These are phyloP conservation scores for Cladosporium sp. DNA, from an alignment of 2,329 filamentous ascomycete genomes.

Conservation along the genomic window DNA sequence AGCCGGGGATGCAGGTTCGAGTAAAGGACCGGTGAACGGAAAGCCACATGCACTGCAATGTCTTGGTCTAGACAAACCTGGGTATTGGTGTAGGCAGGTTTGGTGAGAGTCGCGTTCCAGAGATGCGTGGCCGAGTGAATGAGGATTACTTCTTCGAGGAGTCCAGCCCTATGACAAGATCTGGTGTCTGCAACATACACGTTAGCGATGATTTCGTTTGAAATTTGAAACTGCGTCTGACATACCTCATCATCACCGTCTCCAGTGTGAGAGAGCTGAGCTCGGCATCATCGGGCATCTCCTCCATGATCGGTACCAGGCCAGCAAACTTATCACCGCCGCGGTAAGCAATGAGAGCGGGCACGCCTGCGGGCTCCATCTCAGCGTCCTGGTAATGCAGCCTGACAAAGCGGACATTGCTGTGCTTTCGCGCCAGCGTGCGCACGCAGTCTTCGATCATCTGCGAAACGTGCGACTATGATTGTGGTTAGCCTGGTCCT, in stretches of 20 bases:
- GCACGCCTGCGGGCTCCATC: slow-evolving; percentile 85
- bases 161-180: slow-evolving; percentile 6
- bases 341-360: slow-evolving; percentile 84
- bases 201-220: not conserved
- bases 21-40: not conserved
- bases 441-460: slow-evolving; percentile 76
- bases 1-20: not conserved
- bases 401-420: slow-evolving; percentile 81
- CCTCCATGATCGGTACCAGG: slow-evolving; percentile 80
- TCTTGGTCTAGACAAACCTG: not conserved
- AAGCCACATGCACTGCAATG: not conserved
- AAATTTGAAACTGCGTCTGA: slow-evolving; percentile 20
- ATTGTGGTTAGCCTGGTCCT: not conserved
- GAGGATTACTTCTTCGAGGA: not conserved
- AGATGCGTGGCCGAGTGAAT: not conserved
- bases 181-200: slow-evolving; percentile 15
- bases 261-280: slow-evolving; percentile 57
- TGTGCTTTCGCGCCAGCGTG: slow-evolving; percentile 70
- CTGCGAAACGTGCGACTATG: slow-evolving; percentile 73
- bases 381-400: slow-evolving; percentile 90
- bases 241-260: slow-evolving; percentile 57
- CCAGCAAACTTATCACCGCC: slow-evolving; percentile 89
- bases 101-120: not conserved
- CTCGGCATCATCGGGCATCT: slow-evolving; percentile 67
- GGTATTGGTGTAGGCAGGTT: not conserved